phyloP scores from a whole-genome alignment of 2,329 filamentous ascomycete species.

The Sphaerulina musiva region DNA sequence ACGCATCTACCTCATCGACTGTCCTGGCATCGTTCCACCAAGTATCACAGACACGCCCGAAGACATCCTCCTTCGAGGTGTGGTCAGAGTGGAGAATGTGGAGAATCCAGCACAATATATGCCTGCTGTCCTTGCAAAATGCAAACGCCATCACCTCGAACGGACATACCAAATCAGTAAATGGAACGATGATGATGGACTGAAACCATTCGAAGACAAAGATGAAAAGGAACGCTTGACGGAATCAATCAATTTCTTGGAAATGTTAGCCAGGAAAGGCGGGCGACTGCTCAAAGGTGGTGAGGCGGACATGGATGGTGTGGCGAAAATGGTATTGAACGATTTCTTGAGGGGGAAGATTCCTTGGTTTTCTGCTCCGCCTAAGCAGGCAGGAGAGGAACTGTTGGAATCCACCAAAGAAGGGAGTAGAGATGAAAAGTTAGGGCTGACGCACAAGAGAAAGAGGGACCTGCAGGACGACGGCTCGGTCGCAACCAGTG shows the following conservation, averaged over 20 bases:
- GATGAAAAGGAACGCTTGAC: constrained; percentile 35
- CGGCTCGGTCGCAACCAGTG: constrained; percentile 46
- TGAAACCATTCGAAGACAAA: constrained; percentile 21
- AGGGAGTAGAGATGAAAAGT: constrained; percentile 65
- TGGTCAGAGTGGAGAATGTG: constrained; percentile 91
- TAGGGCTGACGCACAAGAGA: constrained; percentile 76
- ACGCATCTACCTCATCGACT: constrained; percentile 90
- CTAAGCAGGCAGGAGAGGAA: constrained; percentile 45
- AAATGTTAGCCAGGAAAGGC: constrained; percentile 77
- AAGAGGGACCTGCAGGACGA: constrained; percentile 49
- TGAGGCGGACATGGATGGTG: constrained; percentile 90
- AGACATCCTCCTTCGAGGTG: constrained; percentile 82
- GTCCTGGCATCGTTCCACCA: constrained; percentile 90
- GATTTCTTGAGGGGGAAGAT: constrained; percentile 94
- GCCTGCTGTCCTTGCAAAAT: constrained; percentile 67
- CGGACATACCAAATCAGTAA: constrained; percentile 84
- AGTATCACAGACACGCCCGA: constrained; percentile 75
- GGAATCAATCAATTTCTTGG: constrained; percentile 74
- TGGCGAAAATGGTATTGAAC: constrained; percentile 94
- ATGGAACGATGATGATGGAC: constrained; percentile 41
- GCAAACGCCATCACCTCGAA: constrained; percentile 82
- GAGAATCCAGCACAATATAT: constrained; percentile 97
- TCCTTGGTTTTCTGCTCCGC: constrained; percentile 88
- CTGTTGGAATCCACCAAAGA: constrained; percentile 40
- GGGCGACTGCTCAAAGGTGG: constrained; percentile 82